phyloP scores from a whole-genome alignment of 176 grass and related monocot genomes.

The Aegilops longissima region DNA sequence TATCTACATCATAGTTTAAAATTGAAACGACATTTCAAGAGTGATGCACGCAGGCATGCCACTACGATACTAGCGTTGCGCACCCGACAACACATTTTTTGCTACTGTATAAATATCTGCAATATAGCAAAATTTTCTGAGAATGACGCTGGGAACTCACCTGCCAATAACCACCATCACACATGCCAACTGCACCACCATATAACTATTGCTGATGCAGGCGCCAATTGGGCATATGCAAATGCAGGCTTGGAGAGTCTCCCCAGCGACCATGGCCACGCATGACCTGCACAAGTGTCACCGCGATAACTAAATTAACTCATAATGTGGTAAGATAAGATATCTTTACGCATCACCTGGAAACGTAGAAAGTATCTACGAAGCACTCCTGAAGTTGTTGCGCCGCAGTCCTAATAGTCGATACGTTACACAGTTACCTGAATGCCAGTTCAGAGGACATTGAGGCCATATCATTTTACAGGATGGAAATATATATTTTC shows the following conservation, averaged over 20 bases:
- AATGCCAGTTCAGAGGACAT: conserved; percentile 13
- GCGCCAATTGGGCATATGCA: conserved; percentile 22
- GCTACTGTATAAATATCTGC: not conserved
- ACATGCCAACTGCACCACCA: conserved; percentile 40
- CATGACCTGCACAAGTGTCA: conserved; percentile 21
- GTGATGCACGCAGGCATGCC: conserved; percentile 24
- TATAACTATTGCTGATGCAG: conserved; percentile 30
- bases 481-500: not conserved
- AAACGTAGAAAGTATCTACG: conserved; percentile 2
- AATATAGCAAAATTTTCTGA: not conserved
- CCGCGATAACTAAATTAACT: conserved; percentile 13
- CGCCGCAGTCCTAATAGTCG: conserved; percentile 2
- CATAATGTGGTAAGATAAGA: conserved; percentile 24
- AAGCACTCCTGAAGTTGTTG: not conserved
- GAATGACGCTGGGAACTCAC: conserved; percentile 43
- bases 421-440: not conserved
- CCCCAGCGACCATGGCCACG: conserved; percentile 5
- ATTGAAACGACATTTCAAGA: not conserved
- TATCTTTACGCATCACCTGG: conserved; percentile 7
- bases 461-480: not conserved
- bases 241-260: not conserved
- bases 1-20: conserved; percentile 17
- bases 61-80: not conserved
- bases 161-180: conserved; percentile 24
- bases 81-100: conserved; percentile 40